A percentile compares a stretch with the other conserved stretches of the same genome.
phyloP scores from a whole-genome alignment of 2,329 filamentous ascomycete genomes.

The Macrophomina phaseolina region DNA sequence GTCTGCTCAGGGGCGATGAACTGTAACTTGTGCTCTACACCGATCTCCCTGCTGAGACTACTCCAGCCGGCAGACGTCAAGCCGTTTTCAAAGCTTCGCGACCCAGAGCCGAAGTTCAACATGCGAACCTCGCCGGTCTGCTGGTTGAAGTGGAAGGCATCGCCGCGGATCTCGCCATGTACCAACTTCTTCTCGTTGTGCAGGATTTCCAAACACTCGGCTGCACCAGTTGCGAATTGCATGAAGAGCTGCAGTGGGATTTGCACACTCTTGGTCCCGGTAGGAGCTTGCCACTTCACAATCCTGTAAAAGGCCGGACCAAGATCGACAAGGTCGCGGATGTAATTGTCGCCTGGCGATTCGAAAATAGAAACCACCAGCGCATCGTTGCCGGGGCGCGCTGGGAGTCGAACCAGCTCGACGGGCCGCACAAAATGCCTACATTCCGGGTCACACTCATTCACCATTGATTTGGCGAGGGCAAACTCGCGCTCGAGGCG shows the following conservation, averaged over 20 bases:
- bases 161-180: constrained; percentile 87
- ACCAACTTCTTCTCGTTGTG: constrained; percentile 86
- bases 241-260: constrained; percentile 79
- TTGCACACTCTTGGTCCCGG: constrained; percentile 49
- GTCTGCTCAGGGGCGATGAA: constrained; percentile 97
- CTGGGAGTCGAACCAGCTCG: constrained; percentile 75
- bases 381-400: constrained; percentile 72
- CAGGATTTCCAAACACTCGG: constrained; percentile 85
- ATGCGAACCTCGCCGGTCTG: constrained; percentile 76
- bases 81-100: constrained; percentile 88
- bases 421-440: constrained; percentile 81
- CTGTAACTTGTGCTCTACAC: constrained; percentile 85
- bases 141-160: constrained; percentile 85
- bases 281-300: constrained; percentile 9
- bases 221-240: constrained; percentile 88
- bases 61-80: constrained; percentile 86
- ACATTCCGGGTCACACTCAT: constrained; percentile 72
- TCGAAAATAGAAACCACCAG: constrained; percentile 83
- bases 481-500: constrained; percentile 88
- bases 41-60: constrained; percentile 78
- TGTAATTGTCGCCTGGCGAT: constrained; percentile 74
- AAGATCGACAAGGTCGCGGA: constrained; percentile 74
- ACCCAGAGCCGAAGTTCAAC: constrained; percentile 83
- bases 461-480: constrained; percentile 74
- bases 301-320: constrained; percentile 64